Conservation (phyloP, 139 green algal species). For the Eudorina sp. region DNA sequence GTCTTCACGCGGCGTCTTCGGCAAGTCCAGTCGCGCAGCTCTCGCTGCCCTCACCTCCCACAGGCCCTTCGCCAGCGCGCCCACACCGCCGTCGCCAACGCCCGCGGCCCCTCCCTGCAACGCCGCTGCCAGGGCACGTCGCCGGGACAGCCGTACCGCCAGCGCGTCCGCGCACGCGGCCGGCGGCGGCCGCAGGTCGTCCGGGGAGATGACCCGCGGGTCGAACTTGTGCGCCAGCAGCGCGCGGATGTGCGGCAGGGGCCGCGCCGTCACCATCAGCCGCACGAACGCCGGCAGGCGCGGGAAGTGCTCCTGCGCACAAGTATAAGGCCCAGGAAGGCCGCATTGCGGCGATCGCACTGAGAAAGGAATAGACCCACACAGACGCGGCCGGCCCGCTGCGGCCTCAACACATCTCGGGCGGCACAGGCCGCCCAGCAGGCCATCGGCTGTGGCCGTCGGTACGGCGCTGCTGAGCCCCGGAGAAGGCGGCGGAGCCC, state of each 20-base stretch:
- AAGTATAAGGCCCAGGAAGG: not conserved
- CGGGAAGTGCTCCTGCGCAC: conserved; percentile 38
- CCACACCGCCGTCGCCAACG: not conserved
- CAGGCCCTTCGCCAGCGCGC: not conserved
- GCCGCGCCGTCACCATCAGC: conserved; percentile 13
- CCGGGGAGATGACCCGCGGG: not conserved
- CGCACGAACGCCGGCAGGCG: conserved; percentile 18
- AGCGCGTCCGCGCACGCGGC: not conserved
- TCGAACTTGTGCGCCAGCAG: not conserved
- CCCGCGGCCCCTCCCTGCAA: not conserved
- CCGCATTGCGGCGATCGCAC: too few species aligned
- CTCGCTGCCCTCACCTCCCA: conserved; percentile 23
- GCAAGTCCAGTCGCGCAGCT: too few species aligned
- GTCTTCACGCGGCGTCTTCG: too few species aligned
- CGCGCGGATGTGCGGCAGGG: not conserved
- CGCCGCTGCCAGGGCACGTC: not conserved
- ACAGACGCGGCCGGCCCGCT: too few species aligned
- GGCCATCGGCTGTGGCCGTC: too few species aligned
- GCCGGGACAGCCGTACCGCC: not conserved
- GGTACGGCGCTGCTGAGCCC: too few species aligned
- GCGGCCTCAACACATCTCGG: too few species aligned
- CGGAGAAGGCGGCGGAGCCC: too few species aligned
- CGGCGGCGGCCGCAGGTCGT: not conserved
- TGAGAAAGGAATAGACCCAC: too few species aligned
- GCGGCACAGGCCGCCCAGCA: too few species aligned